Base-by-base conservation (phyloP, 1,284 basidiomycete genomes). In the Cutaneotrichosporon sp. region DNA sequence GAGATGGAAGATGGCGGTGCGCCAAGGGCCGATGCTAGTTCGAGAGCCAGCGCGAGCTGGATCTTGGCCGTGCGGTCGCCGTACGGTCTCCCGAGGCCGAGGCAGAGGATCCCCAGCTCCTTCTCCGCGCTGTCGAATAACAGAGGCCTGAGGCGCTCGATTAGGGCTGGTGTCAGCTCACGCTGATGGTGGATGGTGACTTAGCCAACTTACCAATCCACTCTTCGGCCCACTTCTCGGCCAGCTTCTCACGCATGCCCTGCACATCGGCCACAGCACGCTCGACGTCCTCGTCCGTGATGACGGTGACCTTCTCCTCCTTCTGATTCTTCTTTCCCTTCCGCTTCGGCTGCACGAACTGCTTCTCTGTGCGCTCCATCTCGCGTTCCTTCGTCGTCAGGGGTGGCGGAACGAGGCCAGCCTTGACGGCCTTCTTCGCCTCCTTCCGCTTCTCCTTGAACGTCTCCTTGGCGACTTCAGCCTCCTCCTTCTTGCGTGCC, bases 401-500 rank as follows among this genome's bases (percentile, higher is more conserved):
- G 9, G 65, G 62, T 10, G 60, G 42, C 1, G 60, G 46, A 6
- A 52, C 56, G 1, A 16, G 31, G n/a, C 62, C 59, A 5, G 42
- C 59, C 46, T 65, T 65, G 42, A 42, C 49, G 0, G 61, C 67
- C 65, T 71, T 73, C 64, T 71, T 73, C 4, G 69, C 70, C 11
- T 67, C 66, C 61, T 73, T 76, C 22, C 68, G 65, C 14, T 69
- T 67, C 58, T 73, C 75, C 53, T 75, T 75, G 18, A 61, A n/a
- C 2, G 67, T 69, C 11, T 60, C 60, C 47, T 71, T 72, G 26
- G 67, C 70, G 8, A 69, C 71, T 49, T 75, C 72, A 47, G 80
- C 82, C 67, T 85, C 79, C 2, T 77, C 85, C 63, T 87, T 88
- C 81, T 91, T 94, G 69, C 86, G 89, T 7, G 87, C 88, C 76